Base-by-base conservation (phyloP, 345 rosid species). In the Eucalyptus erythrocorys region DNA sequence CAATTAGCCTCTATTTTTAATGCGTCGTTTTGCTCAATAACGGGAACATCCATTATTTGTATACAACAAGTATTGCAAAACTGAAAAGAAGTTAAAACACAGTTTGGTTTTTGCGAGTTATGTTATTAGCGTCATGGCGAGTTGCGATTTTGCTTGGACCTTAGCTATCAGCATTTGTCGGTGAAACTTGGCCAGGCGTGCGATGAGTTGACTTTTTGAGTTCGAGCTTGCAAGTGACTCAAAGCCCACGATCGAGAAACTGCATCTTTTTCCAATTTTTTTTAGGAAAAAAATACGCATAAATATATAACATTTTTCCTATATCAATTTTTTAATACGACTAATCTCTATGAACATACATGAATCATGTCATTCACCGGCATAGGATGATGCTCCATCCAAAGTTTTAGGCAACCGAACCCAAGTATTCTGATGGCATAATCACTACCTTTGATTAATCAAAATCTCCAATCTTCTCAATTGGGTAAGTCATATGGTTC, bases 361-460 rank as follows among this genome's bases (percentile, higher is more conserved):
- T 19, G 7, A 76, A 22, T 76, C 13, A 40, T 19, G 45, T 37
- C 47, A 21, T 76, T 21, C 26, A 4, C 1, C 0, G 4, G 1
- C 10, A 37, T 3, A 0, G 3, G 45, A 37, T 21, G 42, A 3
- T 0, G 3, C 24, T 76, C 45, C 82, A 37, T 21, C 8, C 26
- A 76, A 37, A 51, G 26, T 51, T 51, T 51, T 51, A n/a, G n/a
- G n/a, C n/a, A n/a, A n/a, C n/a, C n/a, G n/a, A n/a, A n/a, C 19
- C 12, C 3, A 1, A 9, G 3, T 32, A 32, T 32, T 66, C 32
- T 66, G 79, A 32, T 66, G 11, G 5, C 1, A 17, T 32, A 9
- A 5, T 5, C 2, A 24, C 37, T 71, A 0, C 22, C 2, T 37
- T 71, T 0, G 27, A 71, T 10, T 19, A 37, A 71, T 12, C 81